phyloP scores from a whole-genome alignment of 1,284 basidiomycete genomes.

The Termitomyces sp. region DNA sequence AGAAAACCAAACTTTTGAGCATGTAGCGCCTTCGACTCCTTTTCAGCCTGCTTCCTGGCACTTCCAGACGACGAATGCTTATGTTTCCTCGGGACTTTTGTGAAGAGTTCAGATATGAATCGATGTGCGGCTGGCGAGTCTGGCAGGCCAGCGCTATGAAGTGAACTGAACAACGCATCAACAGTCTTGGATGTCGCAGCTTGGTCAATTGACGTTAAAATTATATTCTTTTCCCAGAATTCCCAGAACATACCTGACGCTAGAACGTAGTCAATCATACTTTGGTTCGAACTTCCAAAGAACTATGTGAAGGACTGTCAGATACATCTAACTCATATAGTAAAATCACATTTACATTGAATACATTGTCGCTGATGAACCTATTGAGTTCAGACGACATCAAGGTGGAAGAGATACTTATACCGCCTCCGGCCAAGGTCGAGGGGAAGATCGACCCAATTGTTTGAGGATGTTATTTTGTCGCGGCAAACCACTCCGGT shows the following conservation, averaged over 20 bases:
- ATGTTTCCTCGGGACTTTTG: conserved; percentile 72
- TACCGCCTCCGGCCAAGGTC: background rate
- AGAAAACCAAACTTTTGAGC: conserved; percentile 76
- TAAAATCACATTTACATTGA: conserved; percentile 50
- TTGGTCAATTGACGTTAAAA: conserved; percentile 28
- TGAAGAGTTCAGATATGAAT: conserved; percentile 78
- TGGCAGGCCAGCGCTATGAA: conserved; percentile 77
- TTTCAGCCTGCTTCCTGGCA: conserved; percentile 60
- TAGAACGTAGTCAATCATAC: conserved; percentile 81
- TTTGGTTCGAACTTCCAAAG: conserved; percentile 78
- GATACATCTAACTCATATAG: conserved; percentile 1
- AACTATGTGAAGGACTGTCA: conserved; percentile 41
- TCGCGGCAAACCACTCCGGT: too few relatives aligned
- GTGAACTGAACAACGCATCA: conserved; percentile 69
- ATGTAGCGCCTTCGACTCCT: conserved; percentile 65
- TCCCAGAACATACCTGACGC: conserved; percentile 62
- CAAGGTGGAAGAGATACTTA: background rate
- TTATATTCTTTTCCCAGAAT: background rate
- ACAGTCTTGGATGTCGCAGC: conserved; percentile 81
- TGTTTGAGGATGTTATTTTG: conserved; percentile 2
- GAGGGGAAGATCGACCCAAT: background rate
- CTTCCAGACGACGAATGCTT: conserved; percentile 49
- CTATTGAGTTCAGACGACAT: conserved; percentile 64
- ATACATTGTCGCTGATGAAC: conserved; percentile 84
- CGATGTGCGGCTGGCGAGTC: conserved; percentile 72